These are phyloP conservation scores for Grigorovia transvaalensis DNA, from an alignment of 805 yeast species.

Conservation along the genomic window DNA sequence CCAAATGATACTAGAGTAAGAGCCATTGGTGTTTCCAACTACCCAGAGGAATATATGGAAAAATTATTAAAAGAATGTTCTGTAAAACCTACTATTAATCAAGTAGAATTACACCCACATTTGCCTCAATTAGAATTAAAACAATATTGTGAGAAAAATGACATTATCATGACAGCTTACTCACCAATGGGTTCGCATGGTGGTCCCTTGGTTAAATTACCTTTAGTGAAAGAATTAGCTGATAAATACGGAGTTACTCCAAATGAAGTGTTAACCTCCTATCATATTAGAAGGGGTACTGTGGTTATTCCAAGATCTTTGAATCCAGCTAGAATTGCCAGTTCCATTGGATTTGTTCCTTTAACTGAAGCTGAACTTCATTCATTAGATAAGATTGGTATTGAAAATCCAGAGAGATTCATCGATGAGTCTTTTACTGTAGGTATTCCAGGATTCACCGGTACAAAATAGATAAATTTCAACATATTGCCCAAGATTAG, in stretches of 20 bases:
- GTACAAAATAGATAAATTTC: not conserved
- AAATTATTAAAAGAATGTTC: conserved; percentile 34
- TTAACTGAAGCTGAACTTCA: conserved; percentile 35
- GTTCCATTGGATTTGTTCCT: conserved; percentile 31
- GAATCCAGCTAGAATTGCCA: conserved; percentile 49
- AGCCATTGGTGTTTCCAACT: conserved; percentile 54
- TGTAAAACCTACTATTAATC: conserved; percentile 45
- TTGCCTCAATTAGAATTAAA: conserved; percentile 53
- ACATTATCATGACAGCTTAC: conserved; percentile 45
- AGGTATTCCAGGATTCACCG: conserved; percentile 22
- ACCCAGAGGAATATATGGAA: conserved; percentile 31
- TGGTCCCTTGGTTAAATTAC: conserved; percentile 50
- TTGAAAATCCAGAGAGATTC: conserved; percentile 24
- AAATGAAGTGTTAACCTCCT: conserved; percentile 51
- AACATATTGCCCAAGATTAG: not conserved
- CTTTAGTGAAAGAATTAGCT: conserved; percentile 43
- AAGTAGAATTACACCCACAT: conserved; percentile 65
- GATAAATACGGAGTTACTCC: conserved; percentile 42
- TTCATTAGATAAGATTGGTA: conserved; percentile 28
- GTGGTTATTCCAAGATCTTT: conserved; percentile 61
- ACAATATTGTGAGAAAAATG: conserved; percentile 42
- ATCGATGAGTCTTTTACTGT: conserved; percentile 22
- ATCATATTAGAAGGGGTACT: conserved; percentile 53
- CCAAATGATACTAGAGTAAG: conserved; percentile 35
- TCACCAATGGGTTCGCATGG: conserved; percentile 58